Percentiles rank a stretch among this genome's conserved stretches.
Conservation (phyloP, 768 basidiomycete genomes). For the Pleurotus djamor region DNA sequence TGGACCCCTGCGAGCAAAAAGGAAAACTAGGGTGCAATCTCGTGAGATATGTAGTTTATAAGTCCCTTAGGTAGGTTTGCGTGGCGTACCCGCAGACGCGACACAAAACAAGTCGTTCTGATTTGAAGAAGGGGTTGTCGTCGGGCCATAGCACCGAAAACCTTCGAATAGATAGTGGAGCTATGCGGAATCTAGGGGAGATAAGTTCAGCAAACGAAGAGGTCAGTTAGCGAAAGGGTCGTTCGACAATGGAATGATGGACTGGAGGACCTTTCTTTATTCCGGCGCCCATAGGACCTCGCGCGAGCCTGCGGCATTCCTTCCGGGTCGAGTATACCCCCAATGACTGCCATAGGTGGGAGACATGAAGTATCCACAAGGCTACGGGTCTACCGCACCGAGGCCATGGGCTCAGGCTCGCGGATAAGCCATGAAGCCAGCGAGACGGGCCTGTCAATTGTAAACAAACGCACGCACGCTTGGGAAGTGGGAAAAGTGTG, state of each 20-base stretch:
- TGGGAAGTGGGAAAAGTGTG: not conserved
- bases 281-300: not conserved
- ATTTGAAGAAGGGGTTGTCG: not conserved
- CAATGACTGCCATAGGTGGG: not conserved
- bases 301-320: not conserved
- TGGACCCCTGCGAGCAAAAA: not conserved
- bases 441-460: not conserved
- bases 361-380: not conserved
- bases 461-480: not conserved
- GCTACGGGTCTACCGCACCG: constrained; percentile 6
- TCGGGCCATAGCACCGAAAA: not conserved
- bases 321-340: not conserved
- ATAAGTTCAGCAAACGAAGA: too few species aligned
- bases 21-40: constrained; percentile 6
- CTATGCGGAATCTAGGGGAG: too few species aligned
- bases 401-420: not conserved
- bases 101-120: too few species aligned
- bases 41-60: not conserved
- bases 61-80: not conserved
- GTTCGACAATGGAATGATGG: not conserved
- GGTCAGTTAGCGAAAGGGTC: not conserved
- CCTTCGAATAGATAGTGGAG: not conserved
- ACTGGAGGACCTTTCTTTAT: constrained; percentile 3
- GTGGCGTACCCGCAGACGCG: not conserved
- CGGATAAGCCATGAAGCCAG: not conserved